A percentile compares a stretch with the other conserved stretches of the same genome.
Conservation (phyloP, 2,329 filamentous ascomycete species). For the Xylariaceae sp. region DNA sequence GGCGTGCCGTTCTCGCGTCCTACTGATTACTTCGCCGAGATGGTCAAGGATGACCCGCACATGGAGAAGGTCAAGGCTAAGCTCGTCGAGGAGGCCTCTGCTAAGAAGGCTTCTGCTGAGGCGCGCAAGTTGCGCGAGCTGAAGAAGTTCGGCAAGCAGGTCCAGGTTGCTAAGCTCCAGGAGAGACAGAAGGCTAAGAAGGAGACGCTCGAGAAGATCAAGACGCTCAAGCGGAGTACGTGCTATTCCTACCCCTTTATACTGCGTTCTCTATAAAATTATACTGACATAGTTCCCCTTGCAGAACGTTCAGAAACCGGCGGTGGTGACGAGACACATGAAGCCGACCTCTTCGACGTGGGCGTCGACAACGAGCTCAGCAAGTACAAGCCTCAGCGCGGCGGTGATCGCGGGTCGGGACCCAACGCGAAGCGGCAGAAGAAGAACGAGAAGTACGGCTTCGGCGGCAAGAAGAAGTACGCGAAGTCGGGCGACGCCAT, state of each 20-base stretch:
- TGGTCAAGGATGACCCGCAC: constrained; percentile 97
- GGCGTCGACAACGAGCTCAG: constrained; percentile 66
- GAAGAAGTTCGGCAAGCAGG: constrained; percentile 99
- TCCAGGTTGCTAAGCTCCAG: constrained; percentile 92
- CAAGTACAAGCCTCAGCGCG: constrained; percentile 40
- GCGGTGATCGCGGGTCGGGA: constrained; percentile 37
- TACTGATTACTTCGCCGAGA: constrained; percentile 95
- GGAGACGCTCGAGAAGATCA: constrained; percentile 93
- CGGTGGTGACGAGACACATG: constrained; percentile 58
- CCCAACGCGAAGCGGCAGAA: constrained; percentile 74
- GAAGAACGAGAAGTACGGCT: constrained; percentile 92
- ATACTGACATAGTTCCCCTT: constrained; percentile 8
- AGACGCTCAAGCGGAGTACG: constrained; percentile 89
- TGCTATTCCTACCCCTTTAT: background rate
- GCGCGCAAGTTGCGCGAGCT: constrained; percentile 87
- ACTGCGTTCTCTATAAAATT: background rate
- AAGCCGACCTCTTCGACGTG: constrained; percentile 87
- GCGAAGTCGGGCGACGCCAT: constrained; percentile 84
- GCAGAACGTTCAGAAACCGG: constrained; percentile 75
- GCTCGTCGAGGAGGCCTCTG: constrained; percentile 83
- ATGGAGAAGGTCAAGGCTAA: constrained; percentile 96
- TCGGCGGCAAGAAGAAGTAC: constrained; percentile 91
- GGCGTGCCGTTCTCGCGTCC: constrained; percentile 82
- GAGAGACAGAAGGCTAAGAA: constrained; percentile 89
- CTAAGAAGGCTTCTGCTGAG: constrained; percentile 88